Evolutionary conservation across 225 moss, liverwort and hornwort species (phyloP).

Genomic region (Neckera pumila): DNA sequence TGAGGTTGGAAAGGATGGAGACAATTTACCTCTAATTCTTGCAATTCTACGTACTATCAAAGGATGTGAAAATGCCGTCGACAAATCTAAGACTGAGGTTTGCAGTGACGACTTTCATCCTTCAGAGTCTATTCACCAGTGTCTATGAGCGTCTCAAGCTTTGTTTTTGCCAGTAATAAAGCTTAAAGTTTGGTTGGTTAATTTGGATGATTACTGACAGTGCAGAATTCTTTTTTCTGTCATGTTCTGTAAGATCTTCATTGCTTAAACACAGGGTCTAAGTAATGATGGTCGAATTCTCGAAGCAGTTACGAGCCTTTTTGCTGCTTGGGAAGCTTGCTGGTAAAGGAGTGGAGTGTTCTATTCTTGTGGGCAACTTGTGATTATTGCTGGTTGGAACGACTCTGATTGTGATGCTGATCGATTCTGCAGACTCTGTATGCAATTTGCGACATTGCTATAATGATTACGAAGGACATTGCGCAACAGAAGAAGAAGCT

Average conservation of each 20-base stretch:
- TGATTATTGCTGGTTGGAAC: background rate
- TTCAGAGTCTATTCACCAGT: background rate
- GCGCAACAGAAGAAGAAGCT: slow-evolving; percentile 67
- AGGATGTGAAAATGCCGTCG: slow-evolving; percentile 61
- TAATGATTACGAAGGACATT: slow-evolving; percentile 73
- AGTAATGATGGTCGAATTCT: background rate
- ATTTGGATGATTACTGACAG: background rate
- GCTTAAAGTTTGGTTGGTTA: background rate
- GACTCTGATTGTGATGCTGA: background rate
- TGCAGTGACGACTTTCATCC: background rate
- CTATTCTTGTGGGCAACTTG: background rate
- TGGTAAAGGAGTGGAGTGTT: background rate
- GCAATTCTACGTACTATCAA: slow-evolving; percentile 78
- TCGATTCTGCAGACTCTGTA: slow-evolving; percentile 45
- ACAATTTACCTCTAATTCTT: slow-evolving; percentile 71
- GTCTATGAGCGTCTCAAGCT: background rate
- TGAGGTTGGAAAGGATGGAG: slow-evolving; percentile 70
- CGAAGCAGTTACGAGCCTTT: background rate
- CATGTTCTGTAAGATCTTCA: background rate
- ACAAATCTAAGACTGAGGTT: slow-evolving; percentile 67
- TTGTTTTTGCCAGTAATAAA: background rate
- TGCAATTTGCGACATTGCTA: slow-evolving; percentile 68
- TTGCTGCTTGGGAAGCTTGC: background rate
- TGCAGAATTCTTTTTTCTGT: background rate
- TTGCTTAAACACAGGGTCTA: background rate